Percentiles rank a stretch among this genome's conserved stretches.
phyloP scores from a whole-genome alignment of 306 rosid genomes.

The Delonix regia region DNA sequence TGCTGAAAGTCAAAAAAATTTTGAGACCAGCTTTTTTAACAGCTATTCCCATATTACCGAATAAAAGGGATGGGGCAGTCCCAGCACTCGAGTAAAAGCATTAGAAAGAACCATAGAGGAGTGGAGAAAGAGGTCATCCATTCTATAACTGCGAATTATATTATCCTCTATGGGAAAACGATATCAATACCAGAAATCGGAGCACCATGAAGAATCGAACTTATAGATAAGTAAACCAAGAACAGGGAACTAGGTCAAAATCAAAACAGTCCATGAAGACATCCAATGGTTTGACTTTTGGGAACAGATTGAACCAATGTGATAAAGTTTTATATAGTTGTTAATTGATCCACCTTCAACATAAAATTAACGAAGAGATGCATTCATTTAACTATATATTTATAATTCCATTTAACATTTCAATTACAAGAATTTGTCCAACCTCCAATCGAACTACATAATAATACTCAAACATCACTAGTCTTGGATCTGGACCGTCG shows the following conservation, averaged over 20 bases:
- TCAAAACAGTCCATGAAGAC: not conserved
- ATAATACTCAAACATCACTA: constrained; percentile 26
- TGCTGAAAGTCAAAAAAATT: not conserved
- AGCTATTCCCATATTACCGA: not conserved
- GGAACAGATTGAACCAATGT: too few species aligned
- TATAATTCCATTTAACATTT: not conserved
- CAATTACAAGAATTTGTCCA: not conserved
- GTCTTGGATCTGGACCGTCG: constrained; percentile 41
- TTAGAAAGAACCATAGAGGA: too few species aligned
- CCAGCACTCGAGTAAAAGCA: too few species aligned
- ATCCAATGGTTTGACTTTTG: too few species aligned
- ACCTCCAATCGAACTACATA: not conserved
- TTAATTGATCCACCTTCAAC: too few species aligned
- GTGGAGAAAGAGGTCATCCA: too few species aligned
- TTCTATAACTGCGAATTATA: too few species aligned
- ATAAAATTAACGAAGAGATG: not conserved
- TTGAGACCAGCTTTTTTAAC: not conserved
- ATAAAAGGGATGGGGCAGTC: too few species aligned
- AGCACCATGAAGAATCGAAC: not conserved
- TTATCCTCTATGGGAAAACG: too few species aligned
- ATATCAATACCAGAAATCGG: not conserved
- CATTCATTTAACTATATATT: not conserved
- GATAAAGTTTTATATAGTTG: not conserved
- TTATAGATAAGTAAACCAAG: too few species aligned
- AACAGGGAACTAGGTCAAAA: not conserved